Evolutionary conservation across 352 stramenopile species (phyloP).

Genomic region (Pythium utonaiense): DNA sequence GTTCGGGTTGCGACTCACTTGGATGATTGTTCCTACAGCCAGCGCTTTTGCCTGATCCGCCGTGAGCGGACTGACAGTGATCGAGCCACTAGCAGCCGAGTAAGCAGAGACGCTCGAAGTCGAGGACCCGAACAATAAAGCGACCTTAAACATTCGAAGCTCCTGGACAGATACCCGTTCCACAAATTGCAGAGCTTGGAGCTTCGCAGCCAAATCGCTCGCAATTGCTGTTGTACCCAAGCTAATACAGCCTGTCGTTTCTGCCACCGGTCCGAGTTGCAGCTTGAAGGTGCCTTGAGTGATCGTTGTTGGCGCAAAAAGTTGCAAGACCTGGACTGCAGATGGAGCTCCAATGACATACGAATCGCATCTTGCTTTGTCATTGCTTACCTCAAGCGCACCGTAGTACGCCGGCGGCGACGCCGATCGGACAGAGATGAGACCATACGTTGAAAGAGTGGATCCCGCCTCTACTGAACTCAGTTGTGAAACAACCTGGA

Average conservation of each 20-base stretch:
- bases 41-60: slow-evolving; percentile 30
- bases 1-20: slow-evolving; percentile 71
- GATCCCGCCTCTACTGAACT: slow-evolving; percentile 37
- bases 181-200: slow-evolving; percentile 46
- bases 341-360: slow-evolving; percentile 64
- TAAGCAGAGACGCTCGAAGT: slow-evolving; percentile 45
- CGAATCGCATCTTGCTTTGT: slow-evolving; percentile 46
- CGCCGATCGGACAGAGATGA: slow-evolving; percentile 29
- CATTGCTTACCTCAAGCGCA: slow-evolving; percentile 54
- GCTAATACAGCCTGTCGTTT: slow-evolving; percentile 52
- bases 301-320: slow-evolving; percentile 65
- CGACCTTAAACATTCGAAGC: slow-evolving; percentile 58
- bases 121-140: slow-evolving; percentile 35
- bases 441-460: slow-evolving; percentile 17
- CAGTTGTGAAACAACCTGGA: slow-evolving; percentile 51
- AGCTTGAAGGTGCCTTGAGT: slow-evolving; percentile 53
- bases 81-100: slow-evolving; percentile 10
- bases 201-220: slow-evolving; percentile 32
- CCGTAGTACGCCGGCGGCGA: slow-evolving; percentile 39
- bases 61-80: slow-evolving; percentile 44
- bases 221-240: slow-evolving; percentile 26
- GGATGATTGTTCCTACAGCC: slow-evolving; percentile 37
- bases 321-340: slow-evolving; percentile 56
- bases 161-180: slow-evolving; percentile 40
- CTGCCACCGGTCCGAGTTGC: slow-evolving; percentile 40